phyloP scores from a whole-genome alignment of 2,329 filamentous ascomycete species.

The Fusarium citri region DNA sequence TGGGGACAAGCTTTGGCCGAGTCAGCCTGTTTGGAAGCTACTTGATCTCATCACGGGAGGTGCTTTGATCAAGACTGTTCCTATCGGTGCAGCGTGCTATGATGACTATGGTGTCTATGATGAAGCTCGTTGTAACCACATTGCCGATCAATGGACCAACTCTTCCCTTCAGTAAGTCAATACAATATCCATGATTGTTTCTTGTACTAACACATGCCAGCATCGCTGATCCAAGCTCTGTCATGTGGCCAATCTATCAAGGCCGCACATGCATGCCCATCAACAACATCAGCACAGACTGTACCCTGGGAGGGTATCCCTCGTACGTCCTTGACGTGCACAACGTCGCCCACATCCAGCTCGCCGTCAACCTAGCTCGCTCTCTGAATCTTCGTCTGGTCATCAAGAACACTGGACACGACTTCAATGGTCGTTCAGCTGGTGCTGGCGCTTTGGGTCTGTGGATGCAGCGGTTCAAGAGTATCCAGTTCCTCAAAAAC shows the following conservation, averaged over 20 bases:
- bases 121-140: constrained; percentile 42
- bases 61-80: constrained; percentile 49
- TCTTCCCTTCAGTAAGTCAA: constrained; percentile 39
- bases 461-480: constrained; percentile 68
- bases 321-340: constrained; percentile 56
- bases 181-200: rapidly evolving
- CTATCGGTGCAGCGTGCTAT: constrained; percentile 51
- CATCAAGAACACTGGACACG: constrained; percentile 62
- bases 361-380: constrained; percentile 60
- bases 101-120: constrained; percentile 42
- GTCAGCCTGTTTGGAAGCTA: constrained; percentile 46
- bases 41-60: constrained; percentile 52
- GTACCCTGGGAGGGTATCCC: constrained; percentile 57
- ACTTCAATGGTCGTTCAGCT: constrained; percentile 63
- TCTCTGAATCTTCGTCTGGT: constrained; percentile 59
- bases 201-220: constrained; percentile 28
- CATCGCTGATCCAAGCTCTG: constrained; percentile 53
- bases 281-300: constrained; percentile 38
- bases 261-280: constrained; percentile 53
- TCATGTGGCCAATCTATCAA: constrained; percentile 56
- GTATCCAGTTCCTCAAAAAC: constrained; percentile 45
- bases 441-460: constrained; percentile 68
- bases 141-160: constrained; percentile 47
- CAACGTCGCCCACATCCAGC: constrained; percentile 59
- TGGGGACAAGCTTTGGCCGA: constrained; percentile 49